Base-by-base conservation (phyloP, 768 basidiomycete species). In the Cantharellus anzutake region DNA sequence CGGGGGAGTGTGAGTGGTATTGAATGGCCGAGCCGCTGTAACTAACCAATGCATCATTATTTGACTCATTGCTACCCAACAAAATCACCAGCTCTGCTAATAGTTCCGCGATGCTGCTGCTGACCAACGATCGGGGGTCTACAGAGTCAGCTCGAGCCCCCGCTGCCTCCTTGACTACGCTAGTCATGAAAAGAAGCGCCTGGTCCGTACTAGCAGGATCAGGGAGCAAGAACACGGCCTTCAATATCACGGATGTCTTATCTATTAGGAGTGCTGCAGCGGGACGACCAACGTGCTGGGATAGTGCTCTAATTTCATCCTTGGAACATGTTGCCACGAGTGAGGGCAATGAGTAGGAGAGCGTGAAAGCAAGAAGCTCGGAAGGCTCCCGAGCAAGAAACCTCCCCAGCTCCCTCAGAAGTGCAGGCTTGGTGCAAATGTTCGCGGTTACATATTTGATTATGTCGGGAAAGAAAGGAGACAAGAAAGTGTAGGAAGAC, bases 71-170 rank as follows among this genome's bases (percentile, higher is more conserved):
- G 63, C 91, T 80, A 2, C 91, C 93, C 66, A 96, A 73, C 5
- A 77, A 76, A 41, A 90, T 75, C 20, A 91, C 82, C 34, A 98
- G 71, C 61, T 83, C 80, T 3, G 82, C 80, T 7, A 94, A 73
- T 37, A 94, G 71, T 2, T 81, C 76, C 1, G 87, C 76, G 39
- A 83, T 71, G 61, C 79, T 83, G 61, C 81, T 82, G 53, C 78
- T 79, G 51, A 92, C 76, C 37, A 65, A 85, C 58, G 59, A 50
- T 56, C 72, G 71, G 5, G 78, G 66, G 42, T 71, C 69, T 42
- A 75, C 72, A 35, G 73, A 71, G 51, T 76, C 74, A 2, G 64
- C 64, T 4, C 70, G 68, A 42, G 67, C 67, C 38, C 66, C 63
- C 0, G 76, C 74, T 1, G 75, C 75, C 35, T 77, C 75, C 14